phyloP scores from a whole-genome alignment of 306 rosid genomes.

The Vigna mungo region DNA sequence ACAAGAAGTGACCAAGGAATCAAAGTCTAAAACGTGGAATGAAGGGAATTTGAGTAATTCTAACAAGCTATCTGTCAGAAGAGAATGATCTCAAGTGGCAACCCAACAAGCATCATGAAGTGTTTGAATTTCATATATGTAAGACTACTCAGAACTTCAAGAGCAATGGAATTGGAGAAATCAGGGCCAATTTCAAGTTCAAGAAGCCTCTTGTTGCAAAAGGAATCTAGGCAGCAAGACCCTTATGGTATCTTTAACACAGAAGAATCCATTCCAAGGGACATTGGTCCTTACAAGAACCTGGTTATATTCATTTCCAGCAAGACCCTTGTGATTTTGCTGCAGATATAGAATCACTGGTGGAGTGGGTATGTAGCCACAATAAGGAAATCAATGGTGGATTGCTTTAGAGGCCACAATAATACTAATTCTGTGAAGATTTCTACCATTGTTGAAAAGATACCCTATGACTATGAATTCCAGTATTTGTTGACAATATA shows the following conservation, averaged over 20 bases:
- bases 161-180: constrained; percentile 92
- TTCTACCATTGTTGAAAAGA: constrained; percentile 60
- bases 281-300: constrained; percentile 96
- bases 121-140: constrained; percentile 88
- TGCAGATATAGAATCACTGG: constrained; percentile 60
- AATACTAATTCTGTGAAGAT: constrained; percentile 57
- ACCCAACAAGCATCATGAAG: constrained; percentile 90
- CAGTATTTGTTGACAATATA: constrained; percentile 80
- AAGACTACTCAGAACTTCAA: constrained; percentile 85
- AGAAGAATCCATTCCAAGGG: constrained; percentile 89
- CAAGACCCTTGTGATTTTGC: too few relatives aligned
- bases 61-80: constrained; percentile 55
- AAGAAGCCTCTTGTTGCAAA: constrained; percentile 61
- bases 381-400: constrained; percentile 88
- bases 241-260: constrained; percentile 85
- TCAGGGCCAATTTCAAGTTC: constrained; percentile 81
- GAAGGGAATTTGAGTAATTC: constrained; percentile 45
- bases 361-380: constrained; percentile 91
- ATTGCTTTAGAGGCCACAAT: constrained; percentile 70
- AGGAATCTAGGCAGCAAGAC: constrained; percentile 88
- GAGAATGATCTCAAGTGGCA: constrained; percentile 82
- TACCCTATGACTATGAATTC: constrained; percentile 85
- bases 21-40: constrained; percentile 56
- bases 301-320: constrained; percentile 74
- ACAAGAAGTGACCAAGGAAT: constrained; percentile 58